Evolutionary conservation across 495 filamentous ascomycete genomes (phyloP).

Genomic region (Astrocystis sublimbata): DNA sequence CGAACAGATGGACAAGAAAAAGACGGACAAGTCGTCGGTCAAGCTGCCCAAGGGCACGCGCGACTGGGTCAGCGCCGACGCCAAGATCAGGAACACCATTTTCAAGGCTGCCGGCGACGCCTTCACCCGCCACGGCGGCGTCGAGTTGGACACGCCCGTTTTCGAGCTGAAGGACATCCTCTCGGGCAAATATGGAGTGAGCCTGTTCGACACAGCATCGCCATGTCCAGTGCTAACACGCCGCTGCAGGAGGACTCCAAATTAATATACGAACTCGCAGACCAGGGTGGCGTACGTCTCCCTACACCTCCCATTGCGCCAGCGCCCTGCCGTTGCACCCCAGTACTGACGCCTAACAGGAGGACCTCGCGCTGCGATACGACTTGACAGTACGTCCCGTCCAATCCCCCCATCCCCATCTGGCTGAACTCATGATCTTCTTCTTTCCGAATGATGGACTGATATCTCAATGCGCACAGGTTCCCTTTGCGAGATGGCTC

Average conservation of each 20-base stretch:
- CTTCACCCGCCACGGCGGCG: slow-evolving; percentile 84
- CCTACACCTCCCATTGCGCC: slow-evolving; percentile 35
- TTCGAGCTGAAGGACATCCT: slow-evolving; percentile 80
- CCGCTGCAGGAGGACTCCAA: slow-evolving; percentile 70
- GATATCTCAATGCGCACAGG: neutral
- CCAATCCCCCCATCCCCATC: too few species aligned
- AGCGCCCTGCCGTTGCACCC: neutral
- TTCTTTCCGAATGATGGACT: neutral
- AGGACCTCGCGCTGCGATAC: slow-evolving; percentile 62
- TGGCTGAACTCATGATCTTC: neutral
- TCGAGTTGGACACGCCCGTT: slow-evolving; percentile 82
- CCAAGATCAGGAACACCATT: slow-evolving; percentile 80
- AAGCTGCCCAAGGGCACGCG: slow-evolving; percentile 27
- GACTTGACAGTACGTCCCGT: slow-evolving; percentile 67
- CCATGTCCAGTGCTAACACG: neutral
- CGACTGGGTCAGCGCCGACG: slow-evolving; percentile 64
- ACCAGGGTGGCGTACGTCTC: slow-evolving; percentile 84
- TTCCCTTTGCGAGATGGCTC: slow-evolving; percentile 85
- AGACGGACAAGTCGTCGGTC: slow-evolving; percentile 16
- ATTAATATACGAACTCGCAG: slow-evolving; percentile 85
- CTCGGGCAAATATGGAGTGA: slow-evolving; percentile 79
- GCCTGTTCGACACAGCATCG: neutral
- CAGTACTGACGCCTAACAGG: neutral
- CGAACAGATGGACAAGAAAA: slow-evolving; percentile 13
- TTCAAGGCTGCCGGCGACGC: slow-evolving; percentile 79